A percentile compares a stretch with the other conserved stretches of the same genome.
phyloP scores from a whole-genome alignment of 495 filamentous ascomycete genomes.

The Halenospora varia region DNA sequence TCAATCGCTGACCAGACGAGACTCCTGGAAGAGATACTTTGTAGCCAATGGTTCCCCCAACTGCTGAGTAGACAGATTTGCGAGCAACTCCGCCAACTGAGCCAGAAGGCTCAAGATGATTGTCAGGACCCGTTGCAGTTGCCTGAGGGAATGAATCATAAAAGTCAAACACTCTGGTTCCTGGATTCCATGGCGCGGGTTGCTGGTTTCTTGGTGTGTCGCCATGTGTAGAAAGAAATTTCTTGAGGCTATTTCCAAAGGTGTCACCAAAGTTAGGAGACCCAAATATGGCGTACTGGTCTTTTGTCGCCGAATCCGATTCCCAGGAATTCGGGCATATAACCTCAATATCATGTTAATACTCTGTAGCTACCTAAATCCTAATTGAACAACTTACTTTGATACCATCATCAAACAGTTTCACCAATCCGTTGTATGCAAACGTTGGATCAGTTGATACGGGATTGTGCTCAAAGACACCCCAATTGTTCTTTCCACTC shows the following conservation, averaged over 20 bases:
- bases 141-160: slow-evolving; percentile 5
- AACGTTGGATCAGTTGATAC: background rate
- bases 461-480: slow-evolving; percentile 5
- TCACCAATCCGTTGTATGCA: slow-evolving; percentile 1
- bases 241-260: slow-evolving; percentile 1
- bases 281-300: slow-evolving; percentile 1
- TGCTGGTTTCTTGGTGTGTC: slow-evolving; percentile 3
- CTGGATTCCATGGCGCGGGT: slow-evolving; percentile 5
- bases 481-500: slow-evolving; percentile 11
- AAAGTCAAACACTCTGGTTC: background rate
- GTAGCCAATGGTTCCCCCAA: background rate
- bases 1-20: background rate
- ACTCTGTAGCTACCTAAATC: background rate
- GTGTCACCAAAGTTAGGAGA: background rate
- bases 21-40: background rate
- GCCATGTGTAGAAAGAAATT: slow-evolving; percentile 7
- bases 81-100: slow-evolving; percentile 3
- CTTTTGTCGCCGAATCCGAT: background rate
- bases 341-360: background rate
- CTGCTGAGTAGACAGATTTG: slow-evolving; percentile 5
- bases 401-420: slow-evolving; percentile 4
- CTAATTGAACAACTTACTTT: background rate
- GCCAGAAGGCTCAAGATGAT: slow-evolving; percentile 1
- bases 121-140: slow-evolving; percentile 4
- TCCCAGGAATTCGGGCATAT: slow-evolving; percentile 7